A percentile compares a stretch with the other conserved stretches of the same genome.
Evolutionary conservation across 352 stramenopile genomes (phyloP).

Genomic region (Pythium myriotylum): DNA sequence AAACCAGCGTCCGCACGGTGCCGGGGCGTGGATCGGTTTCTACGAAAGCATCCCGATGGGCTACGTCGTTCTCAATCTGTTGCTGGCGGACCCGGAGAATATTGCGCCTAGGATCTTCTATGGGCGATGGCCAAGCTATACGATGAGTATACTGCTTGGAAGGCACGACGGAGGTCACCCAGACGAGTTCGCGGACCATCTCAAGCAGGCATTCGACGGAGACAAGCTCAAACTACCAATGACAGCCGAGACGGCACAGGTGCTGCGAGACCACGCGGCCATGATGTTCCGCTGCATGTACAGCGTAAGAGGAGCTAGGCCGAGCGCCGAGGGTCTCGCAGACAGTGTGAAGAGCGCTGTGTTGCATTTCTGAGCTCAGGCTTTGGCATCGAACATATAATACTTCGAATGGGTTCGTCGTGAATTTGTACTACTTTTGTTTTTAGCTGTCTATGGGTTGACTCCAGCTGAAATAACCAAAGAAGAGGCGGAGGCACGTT

Average conservation of each 20-base stretch:
- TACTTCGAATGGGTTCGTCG: no score
- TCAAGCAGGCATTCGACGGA: neutral
- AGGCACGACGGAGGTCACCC: neutral
- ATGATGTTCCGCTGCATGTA: slow-evolving; percentile 33
- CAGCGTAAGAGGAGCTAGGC: slow-evolving; percentile 33
- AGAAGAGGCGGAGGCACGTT: neutral
- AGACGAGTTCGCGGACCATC: neutral
- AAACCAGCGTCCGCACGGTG: neutral
- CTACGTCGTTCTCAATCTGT: slow-evolving; percentile 30
- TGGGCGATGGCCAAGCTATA: neutral
- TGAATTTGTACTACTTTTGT: neutral
- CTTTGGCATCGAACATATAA: no score
- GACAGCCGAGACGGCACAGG: slow-evolving; percentile 21
- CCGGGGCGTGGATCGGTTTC: neutral
- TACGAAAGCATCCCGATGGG: neutral
- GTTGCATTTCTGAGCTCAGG: no score
- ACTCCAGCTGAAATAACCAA: slow-evolving; percentile 4
- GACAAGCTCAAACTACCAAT: slow-evolving; percentile 21
- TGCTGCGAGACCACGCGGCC: slow-evolving; percentile 30
- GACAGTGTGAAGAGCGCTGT: no score
- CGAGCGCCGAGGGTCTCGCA: neutral
- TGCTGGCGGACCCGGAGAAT: slow-evolving; percentile 31
- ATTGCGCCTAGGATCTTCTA: slow-evolving; percentile 23
- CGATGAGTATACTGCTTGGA: neutral
- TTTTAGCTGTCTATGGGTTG: neutral